These are phyloP conservation scores for Albatrellus sp. DNA, from an alignment of 1,284 basidiomycete genomes.

Conservation along the genomic window DNA sequence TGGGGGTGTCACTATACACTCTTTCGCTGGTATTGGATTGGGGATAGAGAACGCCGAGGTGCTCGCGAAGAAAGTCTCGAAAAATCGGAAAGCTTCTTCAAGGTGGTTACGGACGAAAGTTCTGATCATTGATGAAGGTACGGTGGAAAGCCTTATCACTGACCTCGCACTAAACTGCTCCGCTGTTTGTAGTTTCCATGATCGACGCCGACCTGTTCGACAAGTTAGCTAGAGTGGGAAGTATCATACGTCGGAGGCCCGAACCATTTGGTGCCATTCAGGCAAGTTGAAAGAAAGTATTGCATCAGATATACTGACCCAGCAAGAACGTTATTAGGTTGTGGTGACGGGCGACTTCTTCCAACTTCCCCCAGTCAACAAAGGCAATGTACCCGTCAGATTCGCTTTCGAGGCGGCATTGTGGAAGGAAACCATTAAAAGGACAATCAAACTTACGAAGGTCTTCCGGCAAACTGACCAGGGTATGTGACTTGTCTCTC, in stretches of 20 bases:
- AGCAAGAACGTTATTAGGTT: constrained; percentile 29
- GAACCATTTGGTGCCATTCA: constrained; percentile 84
- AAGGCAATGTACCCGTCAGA: constrained; percentile 25
- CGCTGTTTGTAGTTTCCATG: constrained; percentile 68
- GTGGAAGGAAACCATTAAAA: constrained; percentile 53
- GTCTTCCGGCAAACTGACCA: constrained; percentile 62
- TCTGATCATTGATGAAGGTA: constrained; percentile 87
- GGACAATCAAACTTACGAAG: constrained; percentile 45
- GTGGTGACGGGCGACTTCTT: constrained; percentile 87
- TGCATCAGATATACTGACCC: background rate
- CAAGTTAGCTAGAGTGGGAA: constrained; percentile 68
- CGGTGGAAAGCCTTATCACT: constrained; percentile 9
- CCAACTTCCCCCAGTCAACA: constrained; percentile 85
- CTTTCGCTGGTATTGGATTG: constrained; percentile 81
- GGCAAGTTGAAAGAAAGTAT: constrained; percentile 28
- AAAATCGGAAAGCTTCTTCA: constrained; percentile 51
- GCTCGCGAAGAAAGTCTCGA: constrained; percentile 50
- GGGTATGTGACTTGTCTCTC: constrained; percentile 23
- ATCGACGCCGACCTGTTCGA: constrained; percentile 81
- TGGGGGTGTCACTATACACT: constrained; percentile 82
- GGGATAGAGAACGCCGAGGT: constrained; percentile 50
- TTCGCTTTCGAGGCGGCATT: constrained; percentile 80
- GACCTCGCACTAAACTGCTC: background rate
- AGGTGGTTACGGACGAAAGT: constrained; percentile 72
- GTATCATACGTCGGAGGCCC: constrained; percentile 39